These are phyloP conservation scores for Talaromyces funiculosus DNA, from an alignment of 2,329 filamentous ascomycete genomes.

Conservation along the genomic window DNA sequence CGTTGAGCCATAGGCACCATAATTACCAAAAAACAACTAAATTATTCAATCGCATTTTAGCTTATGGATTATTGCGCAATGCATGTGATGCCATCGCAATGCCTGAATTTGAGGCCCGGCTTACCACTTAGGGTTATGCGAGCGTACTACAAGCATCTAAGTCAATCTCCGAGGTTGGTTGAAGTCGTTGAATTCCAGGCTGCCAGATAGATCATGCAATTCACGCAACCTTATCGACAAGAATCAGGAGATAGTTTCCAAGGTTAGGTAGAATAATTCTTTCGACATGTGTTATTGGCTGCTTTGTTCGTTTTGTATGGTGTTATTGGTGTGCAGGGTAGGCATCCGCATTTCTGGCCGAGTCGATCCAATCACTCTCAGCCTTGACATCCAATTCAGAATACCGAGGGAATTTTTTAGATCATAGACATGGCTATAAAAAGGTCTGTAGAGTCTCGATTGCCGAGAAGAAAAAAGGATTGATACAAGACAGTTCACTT, in stretches of 20 bases:
- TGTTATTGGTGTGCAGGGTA: not conserved
- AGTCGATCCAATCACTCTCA: not conserved
- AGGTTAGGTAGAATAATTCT: not conserved
- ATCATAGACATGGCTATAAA: not conserved
- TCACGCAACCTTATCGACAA: not conserved
- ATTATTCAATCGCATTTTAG: not conserved
- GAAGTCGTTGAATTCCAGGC: not conserved
- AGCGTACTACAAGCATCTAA: not conserved
- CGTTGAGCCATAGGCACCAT: not conserved
- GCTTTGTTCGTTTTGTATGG: not conserved
- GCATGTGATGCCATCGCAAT: not conserved
- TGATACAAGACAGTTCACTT: not conserved
- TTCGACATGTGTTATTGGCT: not conserved
- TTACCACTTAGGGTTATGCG: not conserved
- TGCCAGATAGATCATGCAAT: not conserved
- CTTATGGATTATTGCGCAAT: not conserved
- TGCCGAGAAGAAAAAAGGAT: not conserved
- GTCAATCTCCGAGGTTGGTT: not conserved
- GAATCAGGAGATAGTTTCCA: not conserved
- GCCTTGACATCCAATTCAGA: not conserved
- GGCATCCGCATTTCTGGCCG: not conserved
- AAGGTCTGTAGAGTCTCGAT: not conserved
- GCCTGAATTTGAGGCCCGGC: not conserved
- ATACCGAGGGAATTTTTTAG: not conserved
- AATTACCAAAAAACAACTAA: not conserved